Base-by-base conservation (phyloP, 371 early-diverging fungal genomes). In the Zopfochytrium polystomum region DNA sequence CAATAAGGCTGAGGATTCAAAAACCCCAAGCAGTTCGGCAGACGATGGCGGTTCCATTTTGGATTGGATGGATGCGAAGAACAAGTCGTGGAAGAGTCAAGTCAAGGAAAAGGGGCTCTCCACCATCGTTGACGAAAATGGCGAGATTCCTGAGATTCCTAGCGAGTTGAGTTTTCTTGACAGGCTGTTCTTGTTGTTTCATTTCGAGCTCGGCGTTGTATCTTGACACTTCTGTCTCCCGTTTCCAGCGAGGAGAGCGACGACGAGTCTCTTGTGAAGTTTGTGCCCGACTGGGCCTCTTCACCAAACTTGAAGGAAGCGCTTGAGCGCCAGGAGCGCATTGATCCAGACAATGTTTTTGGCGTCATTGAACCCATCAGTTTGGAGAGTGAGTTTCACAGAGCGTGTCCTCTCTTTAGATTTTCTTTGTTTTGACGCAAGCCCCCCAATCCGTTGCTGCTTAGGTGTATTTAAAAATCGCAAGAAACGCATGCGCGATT, bases 71-170 rank as follows among this genome's bases (percentile, higher is more conserved):
- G n/a, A n/a, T n/a, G n/a, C n/a, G n/a, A n/a, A n/a, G n/a, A n/a
- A n/a, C n/a, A n/a, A n/a, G n/a, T n/a, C 18, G 30, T n/a, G 9
- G 31, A 23, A 33, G 48, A 34, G 38, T 9, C 48, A 55, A 15
- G 43, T 46, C 13, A 32, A 29, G 18, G 47, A 56, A 22, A 30
- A 29, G 11, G 57, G 57, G n/a, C 61, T 60, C 3, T 62, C 71
- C 3, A 70, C 66, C 18, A 70, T 70, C 52, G 71, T 70, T 5
- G 66, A 63, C 38, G 71, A 62, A 32, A 49, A 70, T 64, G 71
- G 71, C 18, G 66, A 70, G 23, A 31, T 70, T 4, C 71, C 71
- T 2, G 71, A 70, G n/a, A 70, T 70, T 33, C 32, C 46, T 2
- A 63, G 48, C 54, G 66, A 65, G 71, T 70, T 35, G 52, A 60